Conservation (phyloP, 2,329 filamentous ascomycete genomes). For the Cladophialophora bantiana region DNA sequence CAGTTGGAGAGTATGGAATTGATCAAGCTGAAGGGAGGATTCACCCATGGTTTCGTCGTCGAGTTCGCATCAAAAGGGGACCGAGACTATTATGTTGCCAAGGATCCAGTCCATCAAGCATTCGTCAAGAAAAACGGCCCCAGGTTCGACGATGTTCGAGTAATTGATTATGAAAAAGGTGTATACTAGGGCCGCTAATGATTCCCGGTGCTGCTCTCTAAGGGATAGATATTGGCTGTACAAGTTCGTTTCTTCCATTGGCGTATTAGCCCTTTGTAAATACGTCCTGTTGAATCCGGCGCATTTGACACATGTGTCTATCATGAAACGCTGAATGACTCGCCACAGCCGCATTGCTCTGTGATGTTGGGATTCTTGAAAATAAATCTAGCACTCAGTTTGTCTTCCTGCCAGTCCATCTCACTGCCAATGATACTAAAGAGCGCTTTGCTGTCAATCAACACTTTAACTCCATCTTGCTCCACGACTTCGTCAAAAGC, state of each 20-base stretch:
- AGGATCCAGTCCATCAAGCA: slow-evolving; percentile 68
- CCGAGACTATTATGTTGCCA: slow-evolving; percentile 70
- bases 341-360: slow-evolving; percentile 93
- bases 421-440: slow-evolving; percentile 98
- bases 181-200: slow-evolving; percentile 49
- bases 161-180: slow-evolving; percentile 67
- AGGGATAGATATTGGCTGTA: not conserved
- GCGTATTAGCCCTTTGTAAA: not conserved
- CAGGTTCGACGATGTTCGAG: slow-evolving; percentile 57
- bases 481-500: slow-evolving; percentile 90
- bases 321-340: slow-evolving; percentile 83
- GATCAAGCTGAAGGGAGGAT: slow-evolving; percentile 58
- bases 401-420: slow-evolving; percentile 99
- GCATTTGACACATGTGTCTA: not conserved
- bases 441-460: slow-evolving; percentile 96
- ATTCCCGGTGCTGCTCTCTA: slow-evolving; percentile 4
- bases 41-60: slow-evolving; percentile 73
- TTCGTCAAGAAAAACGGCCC: slow-evolving; percentile 62
- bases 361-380: slow-evolving; percentile 99
- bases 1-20: slow-evolving; percentile 2
- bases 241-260: not conserved
- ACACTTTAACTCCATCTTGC: slow-evolving; percentile 92
- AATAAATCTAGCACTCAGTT: slow-evolving; percentile 87
- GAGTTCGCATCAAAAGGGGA: slow-evolving; percentile 71
- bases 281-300: not conserved